Percentiles rank a stretch among this genome's conserved stretches.
Conservation (phyloP, 768 basidiomycete genomes). For the Filobasidium wieringae region DNA sequence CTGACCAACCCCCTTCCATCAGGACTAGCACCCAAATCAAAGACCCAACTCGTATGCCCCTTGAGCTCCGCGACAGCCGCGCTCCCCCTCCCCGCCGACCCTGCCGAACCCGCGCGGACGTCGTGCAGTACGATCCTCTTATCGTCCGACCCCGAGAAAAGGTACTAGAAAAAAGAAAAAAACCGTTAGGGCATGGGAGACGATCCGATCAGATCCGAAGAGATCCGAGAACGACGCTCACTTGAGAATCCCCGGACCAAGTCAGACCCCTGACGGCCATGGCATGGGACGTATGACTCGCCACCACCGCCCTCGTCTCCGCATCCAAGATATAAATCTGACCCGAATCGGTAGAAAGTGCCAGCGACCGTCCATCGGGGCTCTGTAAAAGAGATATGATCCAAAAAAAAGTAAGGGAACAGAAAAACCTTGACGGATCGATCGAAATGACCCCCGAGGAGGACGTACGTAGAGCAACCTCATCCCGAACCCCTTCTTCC, state of each 20-base stretch:
- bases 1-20: constrained; percentile 9
- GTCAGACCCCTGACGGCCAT: constrained; percentile 76
- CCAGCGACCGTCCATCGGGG: constrained; percentile 71
- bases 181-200: background rate
- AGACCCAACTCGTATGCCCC: constrained; percentile 85
- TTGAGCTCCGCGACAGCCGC: constrained; percentile 73
- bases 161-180: constrained; percentile 45
- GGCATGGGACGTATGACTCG: constrained; percentile 75
- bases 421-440: constrained; percentile 56
- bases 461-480: constrained; percentile 42
- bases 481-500: constrained; percentile 39
- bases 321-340: constrained; percentile 77
- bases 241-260: constrained; percentile 82
- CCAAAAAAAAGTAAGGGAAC: constrained; percentile 65
- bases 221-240: constrained; percentile 33
- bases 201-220: background rate
- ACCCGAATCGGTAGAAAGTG: constrained; percentile 73
- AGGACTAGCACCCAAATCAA: constrained; percentile 42
- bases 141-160: constrained; percentile 85
- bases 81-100: constrained; percentile 50
- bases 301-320: constrained; percentile 52
- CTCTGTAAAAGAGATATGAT: constrained; percentile 63
- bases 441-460: constrained; percentile 44
- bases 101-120: constrained; percentile 47
- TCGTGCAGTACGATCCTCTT: constrained; percentile 83